Evolutionary conservation across 768 basidiomycete species (phyloP).

Genomic region (Crassisporium funariophilum): DNA sequence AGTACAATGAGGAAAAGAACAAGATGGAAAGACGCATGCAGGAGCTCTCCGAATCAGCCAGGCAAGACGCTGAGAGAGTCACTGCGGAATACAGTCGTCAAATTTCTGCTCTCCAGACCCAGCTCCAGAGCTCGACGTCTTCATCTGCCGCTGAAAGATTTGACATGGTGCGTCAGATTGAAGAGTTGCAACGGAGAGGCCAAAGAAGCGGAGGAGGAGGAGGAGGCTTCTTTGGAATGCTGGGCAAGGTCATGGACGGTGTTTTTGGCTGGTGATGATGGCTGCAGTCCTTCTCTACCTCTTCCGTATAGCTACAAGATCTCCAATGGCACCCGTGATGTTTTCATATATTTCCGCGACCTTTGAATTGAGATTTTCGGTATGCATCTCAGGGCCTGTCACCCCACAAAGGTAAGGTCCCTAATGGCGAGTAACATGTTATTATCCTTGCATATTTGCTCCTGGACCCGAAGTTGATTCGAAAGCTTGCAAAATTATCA

Average conservation of each 20-base stretch:
- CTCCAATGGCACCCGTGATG: no score
- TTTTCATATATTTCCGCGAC: no score
- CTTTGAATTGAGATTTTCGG: no score
- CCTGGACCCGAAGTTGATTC: no score
- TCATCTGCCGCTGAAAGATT: constrained; percentile 9
- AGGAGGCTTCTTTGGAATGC: constrained; percentile 19
- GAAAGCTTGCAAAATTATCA: no score
- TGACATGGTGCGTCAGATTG: constrained; percentile 18
- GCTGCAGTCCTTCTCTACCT: no score
- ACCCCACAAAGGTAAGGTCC: no score
- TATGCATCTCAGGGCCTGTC: no score
- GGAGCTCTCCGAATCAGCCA: constrained; percentile 20
- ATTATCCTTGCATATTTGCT: no score
- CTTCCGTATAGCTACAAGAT: no score
- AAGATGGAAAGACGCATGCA: constrained; percentile 31
- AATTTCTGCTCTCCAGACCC: constrained; percentile 1
- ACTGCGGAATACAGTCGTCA: constrained; percentile 11
- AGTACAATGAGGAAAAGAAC: constrained; percentile 39
- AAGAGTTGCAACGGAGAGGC: constrained; percentile 16
- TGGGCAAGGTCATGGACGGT: constrained; percentile 18
- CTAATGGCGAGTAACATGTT: no score
- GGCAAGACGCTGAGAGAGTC: constrained; percentile 7
- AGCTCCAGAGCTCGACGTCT: constrained; percentile 1
- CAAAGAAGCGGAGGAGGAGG: background rate
- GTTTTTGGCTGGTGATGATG: no score